These are phyloP conservation scores for Cladosporium halotolerans DNA, from an alignment of 2,329 filamentous ascomycete species.

Conservation along the genomic window DNA sequence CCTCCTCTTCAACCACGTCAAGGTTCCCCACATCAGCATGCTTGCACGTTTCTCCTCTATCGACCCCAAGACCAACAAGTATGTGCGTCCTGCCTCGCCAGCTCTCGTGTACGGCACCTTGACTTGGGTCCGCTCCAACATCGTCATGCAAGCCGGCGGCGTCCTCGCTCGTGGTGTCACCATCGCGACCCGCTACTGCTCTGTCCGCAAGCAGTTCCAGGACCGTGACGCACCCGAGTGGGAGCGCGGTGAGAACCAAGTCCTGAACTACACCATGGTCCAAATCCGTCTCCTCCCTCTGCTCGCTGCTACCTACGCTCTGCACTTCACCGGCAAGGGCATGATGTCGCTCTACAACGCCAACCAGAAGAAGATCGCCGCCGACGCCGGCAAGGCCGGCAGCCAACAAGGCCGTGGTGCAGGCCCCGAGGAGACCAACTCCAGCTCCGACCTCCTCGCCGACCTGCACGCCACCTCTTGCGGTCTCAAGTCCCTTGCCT, in stretches of 20 bases:
- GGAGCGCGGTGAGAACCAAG: conserved; percentile 61
- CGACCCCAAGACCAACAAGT: conserved; percentile 62
- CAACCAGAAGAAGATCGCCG: conserved; percentile 61
- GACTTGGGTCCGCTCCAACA: conserved; percentile 67
- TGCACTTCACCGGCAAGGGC: conserved; percentile 69
- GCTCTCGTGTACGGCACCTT: conserved; percentile 68
- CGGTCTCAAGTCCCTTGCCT: conserved; percentile 67
- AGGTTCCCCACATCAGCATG: conserved; percentile 69
- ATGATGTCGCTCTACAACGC: conserved; percentile 71
- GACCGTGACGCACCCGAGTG: conserved; percentile 60
- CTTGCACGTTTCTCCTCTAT: conserved; percentile 64
- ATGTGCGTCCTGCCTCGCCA: conserved; percentile 59
- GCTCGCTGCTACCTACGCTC: conserved; percentile 67
- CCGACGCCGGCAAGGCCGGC: conserved; percentile 36
- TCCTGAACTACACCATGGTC: conserved; percentile 76
- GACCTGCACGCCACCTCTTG: conserved; percentile 73
- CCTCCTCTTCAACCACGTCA: conserved; percentile 68
- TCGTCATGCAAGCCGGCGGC: conserved; percentile 66
- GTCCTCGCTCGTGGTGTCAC: conserved; percentile 70
- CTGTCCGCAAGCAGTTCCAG: conserved; percentile 71
- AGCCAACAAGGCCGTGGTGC: conserved; percentile 47
- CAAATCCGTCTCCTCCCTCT: conserved; percentile 67
- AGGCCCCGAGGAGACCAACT: conserved; percentile 61
- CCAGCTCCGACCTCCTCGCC: conserved; percentile 62
- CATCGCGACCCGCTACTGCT: conserved; percentile 68